Conservation (phyloP, 441 rosid species). For the Arabidopsis lyrata region DNA sequence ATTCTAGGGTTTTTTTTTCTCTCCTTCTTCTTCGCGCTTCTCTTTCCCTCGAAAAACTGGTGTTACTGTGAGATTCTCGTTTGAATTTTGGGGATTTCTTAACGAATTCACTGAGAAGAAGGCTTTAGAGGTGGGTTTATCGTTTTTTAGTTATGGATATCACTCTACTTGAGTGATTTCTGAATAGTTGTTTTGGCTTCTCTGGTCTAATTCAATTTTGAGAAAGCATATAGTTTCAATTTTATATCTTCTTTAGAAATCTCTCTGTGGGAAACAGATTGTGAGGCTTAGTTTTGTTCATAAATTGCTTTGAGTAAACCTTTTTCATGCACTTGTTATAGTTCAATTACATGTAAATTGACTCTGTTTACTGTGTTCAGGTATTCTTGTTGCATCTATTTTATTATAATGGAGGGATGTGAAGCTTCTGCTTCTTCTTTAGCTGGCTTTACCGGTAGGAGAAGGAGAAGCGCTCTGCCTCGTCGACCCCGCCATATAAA, state of each 20-base stretch:
- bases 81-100: not conserved
- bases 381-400: slow-evolving; percentile 29
- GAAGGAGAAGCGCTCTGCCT: slow-evolving; percentile 63
- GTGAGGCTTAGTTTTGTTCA: not conserved
- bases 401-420: slow-evolving; percentile 55
- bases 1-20: slow-evolving; percentile 44
- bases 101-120: not conserved
- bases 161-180: slow-evolving; percentile 8
- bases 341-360: not conserved
- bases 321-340: slow-evolving; percentile 2
- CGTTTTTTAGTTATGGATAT: not conserved
- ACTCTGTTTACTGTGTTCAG: slow-evolving; percentile 1
- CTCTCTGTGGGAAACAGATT: not conserved
- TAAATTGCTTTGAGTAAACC: not conserved
- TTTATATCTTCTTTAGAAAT: not conserved
- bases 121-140: slow-evolving; percentile 1
- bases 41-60: not conserved
- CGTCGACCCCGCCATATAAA: slow-evolving; percentile 60
- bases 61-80: not conserved
- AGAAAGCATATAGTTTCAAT: not conserved
- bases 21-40: slow-evolving; percentile 22
- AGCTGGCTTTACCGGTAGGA: slow-evolving; percentile 51
- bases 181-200: not conserved
- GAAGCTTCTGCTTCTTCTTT: slow-evolving; percentile 45
- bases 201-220: not conserved